These are phyloP conservation scores for Trichosporon coremiiforme DNA, from an alignment of 1,284 basidiomycete genomes.

Conservation along the genomic window DNA sequence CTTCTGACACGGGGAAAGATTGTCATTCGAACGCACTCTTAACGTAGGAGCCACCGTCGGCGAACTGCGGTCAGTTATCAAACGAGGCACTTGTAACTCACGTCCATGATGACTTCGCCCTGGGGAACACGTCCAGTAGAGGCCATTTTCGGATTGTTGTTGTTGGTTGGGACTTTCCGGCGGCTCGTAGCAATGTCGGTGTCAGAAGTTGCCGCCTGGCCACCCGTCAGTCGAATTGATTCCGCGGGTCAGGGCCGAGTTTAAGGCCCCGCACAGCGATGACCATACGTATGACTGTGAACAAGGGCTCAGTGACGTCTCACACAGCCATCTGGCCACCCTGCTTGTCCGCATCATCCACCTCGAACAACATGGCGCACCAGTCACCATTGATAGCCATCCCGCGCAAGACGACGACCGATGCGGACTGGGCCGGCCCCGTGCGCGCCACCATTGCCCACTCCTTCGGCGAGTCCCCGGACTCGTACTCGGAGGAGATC, in stretches of 20 bases:
- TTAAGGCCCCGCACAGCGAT: conserved; percentile 14
- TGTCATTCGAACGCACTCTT: conserved; percentile 38
- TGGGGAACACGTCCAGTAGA: conserved; percentile 46
- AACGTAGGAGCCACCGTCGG: conserved; percentile 51
- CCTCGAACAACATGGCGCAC: conserved; percentile 42
- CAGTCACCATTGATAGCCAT: conserved; percentile 59
- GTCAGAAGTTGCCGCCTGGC: conserved; percentile 12
- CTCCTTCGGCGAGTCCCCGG: conserved; percentile 91
- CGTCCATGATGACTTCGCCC: conserved; percentile 52
- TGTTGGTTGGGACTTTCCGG: conserved; percentile 3
- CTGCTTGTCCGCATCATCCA: neutral
- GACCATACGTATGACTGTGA: conserved; percentile 9
- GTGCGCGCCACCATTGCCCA: conserved; percentile 83
- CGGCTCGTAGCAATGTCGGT: conserved; percentile 4
- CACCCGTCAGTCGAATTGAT: neutral
- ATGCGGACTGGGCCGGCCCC: conserved; percentile 85
- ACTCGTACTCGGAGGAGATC: conserved; percentile 81
- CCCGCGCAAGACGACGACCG: conserved; percentile 61
- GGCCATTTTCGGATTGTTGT: conserved; percentile 27
- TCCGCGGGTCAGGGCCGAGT: neutral
- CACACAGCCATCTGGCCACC: conserved; percentile 2
- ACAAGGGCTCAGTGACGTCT: neutral
- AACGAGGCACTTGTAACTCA: conserved; percentile 27
- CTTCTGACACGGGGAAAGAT: neutral
- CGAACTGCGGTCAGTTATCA: conserved; percentile 41